Base-by-base conservation (phyloP, 139 green algal species). In the Gonium pectorale region DNA sequence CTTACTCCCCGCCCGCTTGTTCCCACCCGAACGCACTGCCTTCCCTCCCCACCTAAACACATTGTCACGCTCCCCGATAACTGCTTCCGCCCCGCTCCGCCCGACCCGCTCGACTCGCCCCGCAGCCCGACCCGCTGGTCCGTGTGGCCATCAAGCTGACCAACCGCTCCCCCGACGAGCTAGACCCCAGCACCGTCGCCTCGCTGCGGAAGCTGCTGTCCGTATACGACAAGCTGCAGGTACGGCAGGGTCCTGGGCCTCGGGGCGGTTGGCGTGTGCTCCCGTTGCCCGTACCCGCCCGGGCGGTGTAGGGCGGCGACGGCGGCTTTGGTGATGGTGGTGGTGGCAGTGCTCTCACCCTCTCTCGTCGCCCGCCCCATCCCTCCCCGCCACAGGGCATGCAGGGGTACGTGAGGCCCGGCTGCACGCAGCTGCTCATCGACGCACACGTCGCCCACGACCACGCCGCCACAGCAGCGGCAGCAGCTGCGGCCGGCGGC, bases 201-300 rank as follows among this genome's bases (percentile, higher is more conserved):
- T 82, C 75, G 59, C 75, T 82, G 60, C 27, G 75, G 26, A 69
- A 71, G 56, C 43, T 82, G 75, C 59, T 82, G 40, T 62, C 75
- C 8, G 75, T 82, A 59, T 82, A 82, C 75, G 59, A 82, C 75
- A 82, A 44, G 11, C 60, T 82, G 56, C 75, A 82, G 75, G 75
- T 71, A 35, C 35, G 44, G 26, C 51, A 43, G 46, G 54, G 9
- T 29, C 5, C 54, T 7, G 19, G 5, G 54, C 54, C 54, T 21
- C 19, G n/a, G 21, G 54, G 49, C 49, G 17, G n/a, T n/a, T n/a
- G n/a, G n/a, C n/a, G n/a, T n/a, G n/a, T n/a, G n/a, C n/a, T n/a
- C n/a, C n/a, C n/a, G n/a, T n/a, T n/a, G n/a, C n/a, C n/a, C n/a
- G n/a, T n/a, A n/a, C n/a, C n/a, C n/a, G n/a, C n/a, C n/a, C n/a